Conservation (phyloP, 371 early-diverging fungal genomes). For the Rhizopus arrhizus region DNA sequence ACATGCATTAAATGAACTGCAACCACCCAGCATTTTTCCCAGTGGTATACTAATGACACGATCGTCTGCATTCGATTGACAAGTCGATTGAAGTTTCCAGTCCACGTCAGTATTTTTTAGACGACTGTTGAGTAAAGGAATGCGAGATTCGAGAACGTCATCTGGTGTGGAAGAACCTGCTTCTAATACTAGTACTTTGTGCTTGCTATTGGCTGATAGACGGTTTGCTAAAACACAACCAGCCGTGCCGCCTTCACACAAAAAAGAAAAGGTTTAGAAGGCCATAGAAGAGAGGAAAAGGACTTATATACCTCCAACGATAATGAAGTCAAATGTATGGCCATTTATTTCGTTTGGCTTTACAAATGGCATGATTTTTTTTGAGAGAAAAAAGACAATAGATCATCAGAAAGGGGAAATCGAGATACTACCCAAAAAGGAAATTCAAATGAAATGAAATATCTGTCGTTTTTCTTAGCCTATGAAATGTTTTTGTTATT, state of each 20-base stretch:
- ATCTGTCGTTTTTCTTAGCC: too few relatives aligned
- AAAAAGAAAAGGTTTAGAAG: background rate
- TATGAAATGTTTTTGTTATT: too few relatives aligned
- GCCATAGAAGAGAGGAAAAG: background rate
- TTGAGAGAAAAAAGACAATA: slow-evolving; percentile 1
- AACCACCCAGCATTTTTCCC: slow-evolving; percentile 45
- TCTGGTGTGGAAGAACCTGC: slow-evolving; percentile 21
- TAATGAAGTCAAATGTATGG: slow-evolving; percentile 19
- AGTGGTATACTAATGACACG: slow-evolving; percentile 30
- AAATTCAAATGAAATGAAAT: too few relatives aligned
- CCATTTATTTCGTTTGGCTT: slow-evolving; percentile 12
- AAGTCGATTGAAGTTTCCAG: slow-evolving; percentile 21
- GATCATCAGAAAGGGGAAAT: background rate
- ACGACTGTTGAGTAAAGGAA: slow-evolving; percentile 24
- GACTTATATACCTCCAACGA: slow-evolving; percentile 19
- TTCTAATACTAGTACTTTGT: slow-evolving; percentile 27
- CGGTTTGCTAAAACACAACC: slow-evolving; percentile 37
- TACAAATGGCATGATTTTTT: slow-evolving; percentile 13
- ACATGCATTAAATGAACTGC: slow-evolving; percentile 44
- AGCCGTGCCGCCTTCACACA: slow-evolving; percentile 30
- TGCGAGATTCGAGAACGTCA: slow-evolving; percentile 9
- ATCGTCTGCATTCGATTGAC: slow-evolving; percentile 17
- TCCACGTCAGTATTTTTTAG: slow-evolving; percentile 23
- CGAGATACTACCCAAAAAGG: too few relatives aligned
- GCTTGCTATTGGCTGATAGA: slow-evolving; percentile 11